phyloP scores from a whole-genome alignment of 768 basidiomycete genomes.

The Chalciporus piperatus region DNA sequence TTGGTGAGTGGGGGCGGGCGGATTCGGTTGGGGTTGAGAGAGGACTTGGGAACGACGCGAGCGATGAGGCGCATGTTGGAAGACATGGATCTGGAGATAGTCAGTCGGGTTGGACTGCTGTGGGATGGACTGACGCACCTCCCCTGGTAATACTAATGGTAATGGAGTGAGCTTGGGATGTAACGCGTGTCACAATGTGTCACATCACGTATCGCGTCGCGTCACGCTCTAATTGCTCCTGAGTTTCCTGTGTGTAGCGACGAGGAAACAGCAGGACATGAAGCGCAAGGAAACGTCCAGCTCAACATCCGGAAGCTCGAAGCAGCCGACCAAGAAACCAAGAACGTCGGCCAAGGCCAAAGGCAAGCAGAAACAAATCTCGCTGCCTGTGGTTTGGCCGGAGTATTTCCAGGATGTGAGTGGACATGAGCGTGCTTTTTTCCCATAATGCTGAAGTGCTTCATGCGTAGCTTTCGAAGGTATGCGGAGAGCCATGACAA shows the following conservation, averaged over 20 bases:
- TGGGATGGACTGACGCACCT: no score
- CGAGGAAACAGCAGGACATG: background rate
- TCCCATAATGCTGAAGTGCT: conserved; percentile 1
- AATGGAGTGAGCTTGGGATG: no score
- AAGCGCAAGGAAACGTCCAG: conserved; percentile 12
- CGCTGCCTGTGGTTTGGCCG: conserved; percentile 44
- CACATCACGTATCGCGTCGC: conserved; percentile 24
- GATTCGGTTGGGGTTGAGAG: conserved; percentile 21
- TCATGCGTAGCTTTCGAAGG: conserved; percentile 56
- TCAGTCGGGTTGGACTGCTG: background rate
- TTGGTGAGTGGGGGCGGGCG: conserved; percentile 33
- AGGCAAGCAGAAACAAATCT: conserved; percentile 17
- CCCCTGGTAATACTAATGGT: no score
- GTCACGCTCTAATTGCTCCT: conserved; percentile 7
- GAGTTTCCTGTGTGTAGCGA: background rate
- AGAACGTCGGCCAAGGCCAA: conserved; percentile 12
- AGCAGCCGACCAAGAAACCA: conserved; percentile 12
- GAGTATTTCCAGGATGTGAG: conserved; percentile 56
- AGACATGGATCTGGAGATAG: background rate
- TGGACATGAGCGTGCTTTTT: background rate
- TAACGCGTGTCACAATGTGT: background rate
- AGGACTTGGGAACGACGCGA: conserved; percentile 38
- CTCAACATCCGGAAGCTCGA: background rate
- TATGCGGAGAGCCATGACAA: conserved; percentile 20
- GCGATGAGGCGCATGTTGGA: conserved; percentile 16